Conservation (phyloP, 2,329 filamentous ascomycete species). For the Blastomyces silverae region DNA sequence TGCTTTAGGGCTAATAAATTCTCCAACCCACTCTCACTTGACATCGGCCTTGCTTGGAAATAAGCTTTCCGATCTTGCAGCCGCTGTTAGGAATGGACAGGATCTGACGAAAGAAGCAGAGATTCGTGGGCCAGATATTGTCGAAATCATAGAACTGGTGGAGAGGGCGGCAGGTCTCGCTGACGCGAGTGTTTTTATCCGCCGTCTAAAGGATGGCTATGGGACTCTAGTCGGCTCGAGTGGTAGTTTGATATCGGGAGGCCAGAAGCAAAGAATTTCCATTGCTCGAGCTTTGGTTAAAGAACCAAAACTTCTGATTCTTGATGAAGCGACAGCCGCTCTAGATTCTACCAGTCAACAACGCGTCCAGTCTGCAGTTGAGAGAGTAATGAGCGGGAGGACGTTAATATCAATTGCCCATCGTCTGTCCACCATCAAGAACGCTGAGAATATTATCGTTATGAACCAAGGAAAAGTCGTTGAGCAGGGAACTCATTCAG, state of each 20-base stretch:
- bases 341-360: constrained; percentile 27
- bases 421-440: constrained; percentile 27
- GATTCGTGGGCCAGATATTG: constrained; percentile 40
- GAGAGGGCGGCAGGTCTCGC: constrained; percentile 48
- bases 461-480: constrained; percentile 25
- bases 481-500: constrained; percentile 25
- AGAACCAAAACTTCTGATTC: constrained; percentile 67
- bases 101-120: constrained; percentile 44
- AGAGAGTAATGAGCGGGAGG: constrained; percentile 19
- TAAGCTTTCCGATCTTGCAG: constrained; percentile 47
- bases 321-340: constrained; percentile 30
- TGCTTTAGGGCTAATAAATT: constrained; percentile 42
- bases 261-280: constrained; percentile 56
- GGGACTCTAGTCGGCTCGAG: constrained; percentile 48
- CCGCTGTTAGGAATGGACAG: constrained; percentile 47
- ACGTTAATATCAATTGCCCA: constrained; percentile 29
- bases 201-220: constrained; percentile 45
- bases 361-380: constrained; percentile 25
- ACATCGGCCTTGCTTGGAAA: constrained; percentile 46
- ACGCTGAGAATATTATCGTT: constrained; percentile 29
- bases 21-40: constrained; percentile 27
- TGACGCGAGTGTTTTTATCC: constrained; percentile 53
- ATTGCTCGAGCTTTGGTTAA: constrained; percentile 77
- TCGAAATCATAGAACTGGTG: constrained; percentile 44
- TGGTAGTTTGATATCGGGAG: constrained; percentile 43